Percentiles rank a stretch among this genome's conserved stretches.
phyloP scores from a whole-genome alignment of 345 rosid genomes.

The Adansonia digitata region DNA sequence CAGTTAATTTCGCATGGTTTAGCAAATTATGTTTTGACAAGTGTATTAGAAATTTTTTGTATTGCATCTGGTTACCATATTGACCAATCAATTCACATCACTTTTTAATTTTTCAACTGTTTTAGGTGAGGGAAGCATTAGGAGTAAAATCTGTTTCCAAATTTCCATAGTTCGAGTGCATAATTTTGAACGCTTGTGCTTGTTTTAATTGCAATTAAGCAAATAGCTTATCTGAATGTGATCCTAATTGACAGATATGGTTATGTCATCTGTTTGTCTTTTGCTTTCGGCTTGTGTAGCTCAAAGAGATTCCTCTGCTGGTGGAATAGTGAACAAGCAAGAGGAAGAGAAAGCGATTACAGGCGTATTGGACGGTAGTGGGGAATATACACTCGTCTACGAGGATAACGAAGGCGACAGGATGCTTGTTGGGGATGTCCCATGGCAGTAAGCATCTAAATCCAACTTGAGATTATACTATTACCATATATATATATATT shows the following conservation, averaged over 20 bases:
- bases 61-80: neutral
- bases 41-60: neutral
- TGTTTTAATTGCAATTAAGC: neutral
- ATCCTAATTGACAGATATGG: neutral
- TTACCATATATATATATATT: conserved; percentile 8
- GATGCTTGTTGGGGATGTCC: conserved; percentile 99
- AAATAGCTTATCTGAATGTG: neutral
- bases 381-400: conserved; percentile 91
- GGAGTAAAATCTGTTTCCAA: neutral
- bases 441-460: conserved; percentile 91
- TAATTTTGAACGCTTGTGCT: conserved; percentile 12
- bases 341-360: conserved; percentile 63
- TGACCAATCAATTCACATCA: neutral
- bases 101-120: neutral
- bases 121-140: neutral
- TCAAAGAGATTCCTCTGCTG: conserved; percentile 61
- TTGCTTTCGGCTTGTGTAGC: conserved; percentile 34
- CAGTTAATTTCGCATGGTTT: neutral
- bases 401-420: conserved; percentile 99
- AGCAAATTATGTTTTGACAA: neutral
- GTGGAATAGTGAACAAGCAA: conserved; percentile 41
- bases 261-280: conserved; percentile 12
- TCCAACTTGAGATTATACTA: conserved; percentile 29
- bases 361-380: conserved; percentile 70
- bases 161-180: neutral